phyloP scores from a whole-genome alignment of 331 rosid species.

The Saraca asoca region DNA sequence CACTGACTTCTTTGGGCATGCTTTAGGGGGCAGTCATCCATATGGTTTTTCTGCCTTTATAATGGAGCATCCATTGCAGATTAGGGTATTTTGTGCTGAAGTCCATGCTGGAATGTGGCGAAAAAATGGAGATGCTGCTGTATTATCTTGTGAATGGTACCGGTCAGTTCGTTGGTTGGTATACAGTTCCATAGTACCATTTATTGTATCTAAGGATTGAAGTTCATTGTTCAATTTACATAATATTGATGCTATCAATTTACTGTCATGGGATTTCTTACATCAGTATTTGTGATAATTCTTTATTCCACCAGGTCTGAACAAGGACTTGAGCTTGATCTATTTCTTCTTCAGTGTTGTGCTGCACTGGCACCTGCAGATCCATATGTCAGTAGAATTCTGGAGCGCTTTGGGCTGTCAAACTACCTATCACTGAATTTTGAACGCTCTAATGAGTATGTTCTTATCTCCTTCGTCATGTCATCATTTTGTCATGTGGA shows the following conservation, averaged over 20 bases:
- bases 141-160: constrained; percentile 80
- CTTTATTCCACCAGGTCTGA: constrained; percentile 70
- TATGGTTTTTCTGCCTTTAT: constrained; percentile 85
- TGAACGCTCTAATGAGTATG: constrained; percentile 76
- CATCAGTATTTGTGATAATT: constrained; percentile 4
- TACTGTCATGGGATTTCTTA: background rate
- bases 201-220: constrained; percentile 20
- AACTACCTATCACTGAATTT: constrained; percentile 66
- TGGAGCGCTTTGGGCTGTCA: constrained; percentile 83
- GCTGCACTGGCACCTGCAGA: constrained; percentile 93
- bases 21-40: constrained; percentile 83
- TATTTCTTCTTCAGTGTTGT: constrained; percentile 95
- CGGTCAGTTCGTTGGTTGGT: constrained; percentile 87
- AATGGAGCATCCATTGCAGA: constrained; percentile 96
- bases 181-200: constrained; percentile 22
- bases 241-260: background rate
- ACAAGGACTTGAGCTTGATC: constrained; percentile 89
- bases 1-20: constrained; percentile 66
- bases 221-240: constrained; percentile 13
- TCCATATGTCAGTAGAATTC: constrained; percentile 67
- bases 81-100: constrained; percentile 92
- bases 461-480: constrained; percentile 23
- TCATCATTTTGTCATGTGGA: constrained; percentile 13
- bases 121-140: constrained; percentile 83
- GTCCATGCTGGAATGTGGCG: constrained; percentile 99